Evolutionary conservation across 495 filamentous ascomycete genomes (phyloP), one percentile per base, ranked within the genome.

Genomic region (Mycothermus thermophilus): DNA sequence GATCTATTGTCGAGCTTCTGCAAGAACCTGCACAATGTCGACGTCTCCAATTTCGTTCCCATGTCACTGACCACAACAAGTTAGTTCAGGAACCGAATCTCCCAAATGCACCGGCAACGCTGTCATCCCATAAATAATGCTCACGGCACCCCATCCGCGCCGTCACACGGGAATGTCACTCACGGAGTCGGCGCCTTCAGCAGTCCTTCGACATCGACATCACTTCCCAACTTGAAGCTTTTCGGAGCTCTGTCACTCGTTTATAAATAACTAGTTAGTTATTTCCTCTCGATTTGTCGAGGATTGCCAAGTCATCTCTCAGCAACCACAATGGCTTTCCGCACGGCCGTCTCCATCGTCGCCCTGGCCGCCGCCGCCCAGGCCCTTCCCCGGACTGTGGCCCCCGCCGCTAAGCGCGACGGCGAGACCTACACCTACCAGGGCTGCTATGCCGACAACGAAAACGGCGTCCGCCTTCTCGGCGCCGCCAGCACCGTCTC

Each of bases 381-480:
- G 27, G 39, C 39, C 27, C 5, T 36, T 8, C 39, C 39, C 7
- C 32, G 29, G 13, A 19, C 23, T 8, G 8, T n/a, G n/a, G n/a
- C n/a, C n/a, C n/a, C 28, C 27, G 18, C 17, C 17, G 22, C 21
- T 21, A 36, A 37, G 34, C 39, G 39, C 21, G 25, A 41, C 1
- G 28, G 1, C 6, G 18, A 33, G 7, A 11, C 38, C 13, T 41
- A 24, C 20, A 41, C 38, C 32, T 21, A 27, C 15, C 5, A 41
- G 30, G 42, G 42, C 3, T 44, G 42, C 42, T 44, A 33, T 25
- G 28, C 34, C 20, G 29, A 34, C 15, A 33, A 35, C 19, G 47
- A 43, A 11, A 57, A 41, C 20, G 43, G 37, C 16, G 32, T 32
- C n/a, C 76, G 78, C 23, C 70, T 74, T 14, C 64, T 82, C 31